Evolutionary conservation across 495 filamentous ascomycete species (phyloP).

Genomic region (Penicillium flavigenum): DNA sequence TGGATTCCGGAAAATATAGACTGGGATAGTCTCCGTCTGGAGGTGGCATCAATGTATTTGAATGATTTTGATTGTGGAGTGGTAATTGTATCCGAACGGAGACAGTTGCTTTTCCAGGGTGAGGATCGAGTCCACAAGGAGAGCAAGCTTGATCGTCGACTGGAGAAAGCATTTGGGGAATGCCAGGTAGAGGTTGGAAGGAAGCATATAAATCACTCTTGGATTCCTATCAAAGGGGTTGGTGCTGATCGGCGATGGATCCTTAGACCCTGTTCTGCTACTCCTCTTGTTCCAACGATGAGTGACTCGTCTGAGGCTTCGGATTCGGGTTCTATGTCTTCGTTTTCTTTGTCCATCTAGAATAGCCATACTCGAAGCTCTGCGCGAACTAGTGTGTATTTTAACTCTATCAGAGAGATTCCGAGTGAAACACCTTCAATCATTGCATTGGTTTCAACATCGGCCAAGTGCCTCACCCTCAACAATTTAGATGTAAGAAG

Average conservation of each 20-base stretch:
- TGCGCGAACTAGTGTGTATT: background rate
- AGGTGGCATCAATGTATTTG: constrained; percentile 12
- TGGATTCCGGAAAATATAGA: constrained; percentile 11
- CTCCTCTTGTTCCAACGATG: constrained; percentile 7
- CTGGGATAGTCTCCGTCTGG: constrained; percentile 14
- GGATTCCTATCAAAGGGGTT: constrained; percentile 10
- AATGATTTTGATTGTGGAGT: constrained; percentile 11
- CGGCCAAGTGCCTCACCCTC: background rate
- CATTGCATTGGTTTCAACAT: background rate
- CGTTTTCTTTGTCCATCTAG: background rate
- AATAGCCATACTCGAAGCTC: background rate
- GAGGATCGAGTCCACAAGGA: constrained; percentile 7
- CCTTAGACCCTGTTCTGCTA: constrained; percentile 8
- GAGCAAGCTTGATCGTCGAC: constrained; percentile 9
- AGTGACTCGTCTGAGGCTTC: background rate
- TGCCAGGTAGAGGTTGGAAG: constrained; percentile 8
- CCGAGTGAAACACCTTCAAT: background rate
- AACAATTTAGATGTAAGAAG: too few species aligned
- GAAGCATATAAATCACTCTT: constrained; percentile 8
- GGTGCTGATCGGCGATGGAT: constrained; percentile 9
- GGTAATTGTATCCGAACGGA: constrained; percentile 10
- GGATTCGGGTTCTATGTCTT: background rate
- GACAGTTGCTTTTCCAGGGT: constrained; percentile 8
- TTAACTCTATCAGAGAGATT: background rate
- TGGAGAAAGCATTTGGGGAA: constrained; percentile 3